Evolutionary conservation across 2,329 filamentous ascomycete genomes (phyloP), one percentile per base, ranked within the genome.

Genomic region (Phialophora macrospora): DNA sequence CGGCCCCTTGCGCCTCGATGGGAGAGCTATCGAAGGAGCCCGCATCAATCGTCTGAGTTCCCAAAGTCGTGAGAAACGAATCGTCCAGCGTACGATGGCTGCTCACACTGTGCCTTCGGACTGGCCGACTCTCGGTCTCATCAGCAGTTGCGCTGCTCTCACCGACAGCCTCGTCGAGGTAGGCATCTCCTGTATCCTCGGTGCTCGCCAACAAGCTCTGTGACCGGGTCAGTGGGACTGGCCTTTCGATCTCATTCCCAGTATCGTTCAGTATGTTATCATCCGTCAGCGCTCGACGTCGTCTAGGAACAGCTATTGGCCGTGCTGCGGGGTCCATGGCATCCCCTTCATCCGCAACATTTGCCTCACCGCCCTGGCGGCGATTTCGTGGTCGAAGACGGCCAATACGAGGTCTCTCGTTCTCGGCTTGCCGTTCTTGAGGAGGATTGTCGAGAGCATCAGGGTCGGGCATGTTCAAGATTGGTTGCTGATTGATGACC

Each of bases 401-500:
- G 14, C 30, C 49, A 3, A 56, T 14, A 4, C 4, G 63, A n/a
- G 17, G 48, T 30, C 24, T 12, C 26, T 61, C 59, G 52, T 73
- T 63, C 24, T 60, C 60, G 7, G 51, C 52, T 41, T 65, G 55
- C 6, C 44, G 62, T 66, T 51, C 66, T 54, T 57, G 64, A n/a
- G 38, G 60, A 58, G 58, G 62, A 26, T 62, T 49, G 7, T 81
- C 84, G 11, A 84, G 87, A 73, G 78, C 81, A 66, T 77, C 82
- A 73, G 75, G 80, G 69, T 78, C 89, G 0, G 88, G 89, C 81
- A 95, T 89, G 73, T 96, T 96, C 71, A 95, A 90, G 70, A 93
- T 89, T 4, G 94, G 95, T 75, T 99, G 95, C 76, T 99, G 95
- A 76, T 99, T 95, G 9, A 99, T 93, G 58, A 99, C 95, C 85